These are phyloP conservation scores for Phytophthora foliorum DNA, from an alignment of 352 stramenopile genomes.

Conservation along the genomic window DNA sequence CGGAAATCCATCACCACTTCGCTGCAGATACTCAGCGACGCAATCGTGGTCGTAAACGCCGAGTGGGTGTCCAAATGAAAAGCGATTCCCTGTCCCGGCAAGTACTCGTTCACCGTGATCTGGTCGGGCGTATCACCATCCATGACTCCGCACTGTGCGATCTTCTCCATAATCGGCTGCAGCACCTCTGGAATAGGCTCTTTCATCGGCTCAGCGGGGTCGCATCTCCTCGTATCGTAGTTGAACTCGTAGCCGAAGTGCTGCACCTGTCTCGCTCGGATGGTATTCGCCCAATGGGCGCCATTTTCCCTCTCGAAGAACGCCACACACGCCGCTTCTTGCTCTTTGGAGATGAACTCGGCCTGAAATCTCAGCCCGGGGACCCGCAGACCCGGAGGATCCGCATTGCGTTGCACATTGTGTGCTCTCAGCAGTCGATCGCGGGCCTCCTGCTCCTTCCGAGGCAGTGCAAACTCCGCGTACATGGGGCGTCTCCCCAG, in stretches of 20 bases:
- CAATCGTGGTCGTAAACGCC: constrained; percentile 87
- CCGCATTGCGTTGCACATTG: constrained; percentile 61
- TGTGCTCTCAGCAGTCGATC: constrained; percentile 68
- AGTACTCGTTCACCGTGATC: constrained; percentile 92
- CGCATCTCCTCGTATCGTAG: constrained; percentile 83
- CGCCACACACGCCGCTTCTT: constrained; percentile 62
- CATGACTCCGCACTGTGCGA: constrained; percentile 65
- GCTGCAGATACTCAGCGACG: constrained; percentile 78
- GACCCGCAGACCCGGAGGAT: constrained; percentile 51
- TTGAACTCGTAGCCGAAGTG: constrained; percentile 92
- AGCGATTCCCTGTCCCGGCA: constrained; percentile 89
- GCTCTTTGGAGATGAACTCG: constrained; percentile 72
- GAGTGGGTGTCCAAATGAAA: constrained; percentile 92
- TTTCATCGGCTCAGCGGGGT: constrained; percentile 54
- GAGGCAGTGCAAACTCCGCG: constrained; percentile 73
- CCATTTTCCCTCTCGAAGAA: constrained; percentile 71
- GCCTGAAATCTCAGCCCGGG: constrained; percentile 69
- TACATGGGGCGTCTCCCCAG: constrained; percentile 72
- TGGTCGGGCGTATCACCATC: constrained; percentile 68
- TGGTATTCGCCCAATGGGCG: constrained; percentile 69
- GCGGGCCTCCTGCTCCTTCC: constrained; percentile 75
- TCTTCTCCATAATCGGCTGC: constrained; percentile 57
- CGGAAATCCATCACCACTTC: constrained; percentile 91
- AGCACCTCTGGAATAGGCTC: constrained; percentile 59
- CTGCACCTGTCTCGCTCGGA: constrained; percentile 87